These are phyloP conservation scores for Hordeum pubiflorum DNA, from an alignment of 202 grass and related monocot genomes.

Conservation along the genomic window DNA sequence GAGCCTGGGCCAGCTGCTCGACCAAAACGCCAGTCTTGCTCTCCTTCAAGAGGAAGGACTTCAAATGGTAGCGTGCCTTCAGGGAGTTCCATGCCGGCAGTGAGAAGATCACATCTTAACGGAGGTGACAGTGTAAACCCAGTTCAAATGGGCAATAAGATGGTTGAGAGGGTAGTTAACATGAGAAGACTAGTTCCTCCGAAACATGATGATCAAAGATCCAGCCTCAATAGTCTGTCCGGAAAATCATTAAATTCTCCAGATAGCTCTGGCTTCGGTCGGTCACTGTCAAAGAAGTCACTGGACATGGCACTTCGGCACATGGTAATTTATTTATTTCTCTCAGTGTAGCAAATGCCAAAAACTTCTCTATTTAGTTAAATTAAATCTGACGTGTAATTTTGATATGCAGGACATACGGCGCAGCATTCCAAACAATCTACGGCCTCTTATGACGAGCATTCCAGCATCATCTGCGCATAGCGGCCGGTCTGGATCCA, in stretches of 20 bases:
- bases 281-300: constrained; percentile 89
- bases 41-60: constrained; percentile 76
- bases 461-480: constrained; percentile 88
- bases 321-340: constrained; percentile 51
- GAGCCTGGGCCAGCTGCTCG: constrained; percentile 62
- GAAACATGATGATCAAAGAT: constrained; percentile 72
- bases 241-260: constrained; percentile 70
- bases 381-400: constrained; percentile 28
- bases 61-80: constrained; percentile 53
- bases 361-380: not conserved
- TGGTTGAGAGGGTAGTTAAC: constrained; percentile 92
- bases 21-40: constrained; percentile 82
- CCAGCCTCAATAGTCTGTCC: constrained; percentile 41
- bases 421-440: constrained; percentile 79
- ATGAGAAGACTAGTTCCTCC: constrained; percentile 89
- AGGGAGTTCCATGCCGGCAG: constrained; percentile 55
- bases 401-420: constrained; percentile 69
- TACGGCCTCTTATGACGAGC: constrained; percentile 80
- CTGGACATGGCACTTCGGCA: constrained; percentile 95
- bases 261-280: constrained; percentile 80
- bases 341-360: not conserved
- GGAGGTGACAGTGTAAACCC: constrained; percentile 53
- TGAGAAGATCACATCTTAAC: constrained; percentile 68
- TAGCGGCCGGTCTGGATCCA: constrained; percentile 62
- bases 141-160: constrained; percentile 83